Conservation (phyloP, 768 basidiomycete species). For the Kwoniella europaea region DNA sequence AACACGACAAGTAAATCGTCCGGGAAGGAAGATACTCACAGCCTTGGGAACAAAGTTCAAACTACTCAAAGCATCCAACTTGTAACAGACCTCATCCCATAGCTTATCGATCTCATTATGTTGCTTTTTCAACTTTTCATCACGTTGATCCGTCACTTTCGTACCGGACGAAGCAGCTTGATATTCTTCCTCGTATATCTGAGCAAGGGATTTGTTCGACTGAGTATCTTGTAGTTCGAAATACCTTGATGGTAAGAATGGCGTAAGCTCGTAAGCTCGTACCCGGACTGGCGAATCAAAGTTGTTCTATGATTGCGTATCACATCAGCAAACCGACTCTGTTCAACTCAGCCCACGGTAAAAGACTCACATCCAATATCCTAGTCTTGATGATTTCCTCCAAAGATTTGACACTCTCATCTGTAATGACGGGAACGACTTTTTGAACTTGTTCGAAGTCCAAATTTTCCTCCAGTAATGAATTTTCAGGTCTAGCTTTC, state of each 20-base stretch:
- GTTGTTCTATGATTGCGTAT: constrained; percentile 58
- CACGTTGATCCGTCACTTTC: constrained; percentile 71
- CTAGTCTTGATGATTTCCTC: constrained; percentile 90
- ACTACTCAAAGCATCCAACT: constrained; percentile 91
- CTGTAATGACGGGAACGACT: constrained; percentile 84
- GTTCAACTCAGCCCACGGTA: background rate
- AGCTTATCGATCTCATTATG: constrained; percentile 81
- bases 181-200: constrained; percentile 95
- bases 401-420: constrained; percentile 76
- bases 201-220: constrained; percentile 84
- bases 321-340: background rate
- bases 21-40: constrained; percentile 62
- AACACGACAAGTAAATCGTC: background rate
- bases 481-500: constrained; percentile 82
- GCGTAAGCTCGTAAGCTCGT: constrained; percentile 75
- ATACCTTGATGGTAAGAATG: constrained; percentile 86
- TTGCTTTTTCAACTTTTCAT: constrained; percentile 84
- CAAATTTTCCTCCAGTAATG: constrained; percentile 87
- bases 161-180: constrained; percentile 69
- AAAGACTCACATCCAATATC: constrained; percentile 70
- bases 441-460: constrained; percentile 92
- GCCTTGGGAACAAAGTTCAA: constrained; percentile 93
- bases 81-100: constrained; percentile 84
- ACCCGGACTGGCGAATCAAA: constrained; percentile 94
- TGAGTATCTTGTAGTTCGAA: constrained; percentile 89